Conservation (phyloP, 106 monocot genomes). For the Xerophyta viscosa region DNA sequence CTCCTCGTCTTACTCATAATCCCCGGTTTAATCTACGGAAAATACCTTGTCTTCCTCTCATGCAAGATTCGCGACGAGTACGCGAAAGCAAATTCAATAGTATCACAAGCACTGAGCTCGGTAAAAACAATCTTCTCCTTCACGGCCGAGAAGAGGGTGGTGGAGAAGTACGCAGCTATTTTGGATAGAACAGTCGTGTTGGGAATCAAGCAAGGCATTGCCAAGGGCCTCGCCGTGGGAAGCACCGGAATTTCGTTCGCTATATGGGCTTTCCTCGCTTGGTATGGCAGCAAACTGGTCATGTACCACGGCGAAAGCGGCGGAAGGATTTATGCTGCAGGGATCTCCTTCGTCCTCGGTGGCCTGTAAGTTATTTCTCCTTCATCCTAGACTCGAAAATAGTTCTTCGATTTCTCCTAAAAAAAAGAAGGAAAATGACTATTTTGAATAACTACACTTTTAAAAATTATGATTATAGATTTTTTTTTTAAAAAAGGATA, state of each 20-base stretch:
- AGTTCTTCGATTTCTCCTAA: no score
- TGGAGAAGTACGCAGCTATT: slow-evolving; percentile 28
- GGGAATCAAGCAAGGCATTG: slow-evolving; percentile 71
- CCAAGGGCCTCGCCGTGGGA: slow-evolving; percentile 71
- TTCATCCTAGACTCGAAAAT: no score
- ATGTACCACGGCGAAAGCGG: slow-evolving; percentile 70
- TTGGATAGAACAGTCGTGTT: slow-evolving; percentile 46
- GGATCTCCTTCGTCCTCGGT: slow-evolving; percentile 65
- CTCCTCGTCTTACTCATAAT: slow-evolving; percentile 57
- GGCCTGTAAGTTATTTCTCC: slow-evolving; percentile 45
- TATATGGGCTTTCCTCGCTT: slow-evolving; percentile 86
- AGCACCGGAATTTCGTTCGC: slow-evolving; percentile 58
- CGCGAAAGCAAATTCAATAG: slow-evolving; percentile 41
- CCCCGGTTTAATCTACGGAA: slow-evolving; percentile 68
- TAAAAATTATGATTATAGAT: no score
- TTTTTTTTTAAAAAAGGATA: no score
- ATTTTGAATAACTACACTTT: no score
- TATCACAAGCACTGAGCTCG: slow-evolving; percentile 58
- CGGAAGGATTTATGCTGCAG: slow-evolving; percentile 66
- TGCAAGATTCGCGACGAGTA: slow-evolving; percentile 31
- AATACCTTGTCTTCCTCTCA: slow-evolving; percentile 59
- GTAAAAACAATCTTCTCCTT: slow-evolving; percentile 75
- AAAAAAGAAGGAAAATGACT: no score
- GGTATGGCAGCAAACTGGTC: slow-evolving; percentile 71
- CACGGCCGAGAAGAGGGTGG: slow-evolving; percentile 57